Evolutionary conservation across 345 rosid species (phyloP).

Genomic region (Cardamine chenopodiifolia): DNA sequence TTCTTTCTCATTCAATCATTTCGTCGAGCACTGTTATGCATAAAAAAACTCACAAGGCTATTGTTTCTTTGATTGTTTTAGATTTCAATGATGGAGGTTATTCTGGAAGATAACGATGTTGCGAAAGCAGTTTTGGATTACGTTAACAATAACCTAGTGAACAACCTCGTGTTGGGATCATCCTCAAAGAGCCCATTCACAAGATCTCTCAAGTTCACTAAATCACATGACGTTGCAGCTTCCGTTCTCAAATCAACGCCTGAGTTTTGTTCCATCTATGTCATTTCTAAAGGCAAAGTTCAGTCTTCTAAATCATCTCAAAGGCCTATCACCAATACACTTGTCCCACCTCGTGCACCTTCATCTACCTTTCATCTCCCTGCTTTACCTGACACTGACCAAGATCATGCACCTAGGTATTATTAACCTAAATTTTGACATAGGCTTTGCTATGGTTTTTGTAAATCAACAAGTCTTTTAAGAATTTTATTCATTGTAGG

Average conservation of each 20-base stretch:
- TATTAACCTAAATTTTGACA: background rate
- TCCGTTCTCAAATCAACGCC: slow-evolving; percentile 58
- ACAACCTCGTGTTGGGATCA: slow-evolving; percentile 68
- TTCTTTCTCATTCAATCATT: slow-evolving; percentile 14
- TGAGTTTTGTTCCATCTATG: slow-evolving; percentile 72
- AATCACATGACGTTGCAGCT: slow-evolving; percentile 53
- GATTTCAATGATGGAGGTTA: slow-evolving; percentile 63
- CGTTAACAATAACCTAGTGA: slow-evolving; percentile 54
- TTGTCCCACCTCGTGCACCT: slow-evolving; percentile 59
- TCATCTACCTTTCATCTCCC: slow-evolving; percentile 37
- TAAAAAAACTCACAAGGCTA: background rate
- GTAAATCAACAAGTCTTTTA: slow-evolving; percentile 1
- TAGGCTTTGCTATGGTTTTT: background rate
- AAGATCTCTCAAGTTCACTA: slow-evolving; percentile 67
- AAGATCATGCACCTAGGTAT: slow-evolving; percentile 52
- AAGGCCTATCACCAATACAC: slow-evolving; percentile 51
- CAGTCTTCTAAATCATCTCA: slow-evolving; percentile 54
- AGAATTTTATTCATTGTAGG: slow-evolving; percentile 33
- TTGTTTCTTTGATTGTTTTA: slow-evolving; percentile 25
- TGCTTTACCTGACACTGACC: slow-evolving; percentile 33
- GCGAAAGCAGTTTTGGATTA: slow-evolving; percentile 65
- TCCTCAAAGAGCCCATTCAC: slow-evolving; percentile 61
- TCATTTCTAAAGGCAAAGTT: slow-evolving; percentile 82
- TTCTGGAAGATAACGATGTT: slow-evolving; percentile 64
- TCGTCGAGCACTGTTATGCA: slow-evolving; percentile 5